Evolutionary conservation across 2,329 filamentous ascomycete genomes (phyloP), one percentile per base, ranked within the genome.

Genomic region (Penicillium sp.): DNA sequence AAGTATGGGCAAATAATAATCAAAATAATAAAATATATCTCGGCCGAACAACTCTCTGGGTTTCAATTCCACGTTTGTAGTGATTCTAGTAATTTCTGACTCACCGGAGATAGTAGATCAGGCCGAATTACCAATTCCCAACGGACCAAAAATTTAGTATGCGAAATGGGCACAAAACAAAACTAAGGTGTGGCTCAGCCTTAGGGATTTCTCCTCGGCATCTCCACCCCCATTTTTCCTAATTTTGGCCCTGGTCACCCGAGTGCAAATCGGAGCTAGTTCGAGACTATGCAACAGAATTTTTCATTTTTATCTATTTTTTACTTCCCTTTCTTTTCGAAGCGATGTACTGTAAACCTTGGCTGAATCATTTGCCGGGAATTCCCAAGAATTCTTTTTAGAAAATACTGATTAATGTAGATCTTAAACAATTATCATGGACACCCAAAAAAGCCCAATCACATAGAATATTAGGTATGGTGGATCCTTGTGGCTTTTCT

Each of bases 101-200:
- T 57, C 54, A 57, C 49, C 34, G 51, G 44, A 34, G 10, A 43
- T 50, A 34, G 44, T 50, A 47, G 45, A 53, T 39, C 10, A 36
- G 55, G 39, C 58, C 41, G 52, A 58, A 57, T 25, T 50, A 45
- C 55, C 53, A 49, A 53, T 33, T 36, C 50, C 40, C 39, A 43
- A 49, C 40, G 25, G 34, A 29, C 36, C 31, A 40, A 23, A 31
- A 39, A 29, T 16, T 41, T 31, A 50, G 31, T 19, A 34, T n/a
- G 23, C 15, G 27, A 36, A 33, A 44, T 45, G 29, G 39, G 50
- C 21, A 45, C 41, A 49, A 41, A 31, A 33, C 38, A 34, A 49
- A 49, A 47, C 43, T 50, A 58, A 61, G 57, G 59, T 65, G 63
- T 65, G 63, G 62, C 64, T 62, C 62, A 66, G 64, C 62, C 64